phyloP scores from a whole-genome alignment of 805 yeast species.

The Myxozyma vanderwaltii region DNA sequence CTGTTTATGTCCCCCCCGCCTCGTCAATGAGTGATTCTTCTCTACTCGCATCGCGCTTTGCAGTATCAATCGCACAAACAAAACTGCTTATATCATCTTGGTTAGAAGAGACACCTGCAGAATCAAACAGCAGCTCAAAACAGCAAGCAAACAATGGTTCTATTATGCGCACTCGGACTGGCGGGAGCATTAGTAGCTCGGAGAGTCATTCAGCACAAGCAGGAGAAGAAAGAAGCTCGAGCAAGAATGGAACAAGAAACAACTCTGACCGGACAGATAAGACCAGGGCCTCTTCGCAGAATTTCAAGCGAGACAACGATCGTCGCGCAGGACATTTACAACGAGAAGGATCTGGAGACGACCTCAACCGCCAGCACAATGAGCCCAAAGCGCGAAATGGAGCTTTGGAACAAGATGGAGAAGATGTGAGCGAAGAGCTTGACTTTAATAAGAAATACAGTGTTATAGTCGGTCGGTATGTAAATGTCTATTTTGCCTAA shows the following conservation, averaged over 20 bases:
- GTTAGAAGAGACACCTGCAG: slow-evolving; percentile 22
- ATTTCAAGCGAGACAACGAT: not conserved
- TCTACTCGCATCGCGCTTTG: slow-evolving; percentile 36
- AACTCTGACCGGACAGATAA: not conserved
- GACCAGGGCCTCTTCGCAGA: not conserved
- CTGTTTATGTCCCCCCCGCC: too few species aligned
- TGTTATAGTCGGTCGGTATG: slow-evolving; percentile 24
- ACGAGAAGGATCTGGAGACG: slow-evolving; percentile 4
- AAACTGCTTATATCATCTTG: slow-evolving; percentile 36
- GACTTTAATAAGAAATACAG: slow-evolving; percentile 20
- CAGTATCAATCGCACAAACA: slow-evolving; percentile 38
- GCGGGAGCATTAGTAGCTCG: slow-evolving; percentile 3
- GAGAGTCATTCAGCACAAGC: not conserved
- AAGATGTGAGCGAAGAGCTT: slow-evolving; percentile 7
- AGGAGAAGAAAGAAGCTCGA: slow-evolving; percentile 6
- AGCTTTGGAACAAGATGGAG: slow-evolving; percentile 3
- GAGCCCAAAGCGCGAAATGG: not conserved
- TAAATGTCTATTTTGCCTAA: not conserved
- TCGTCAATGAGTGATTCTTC: slow-evolving; percentile 16
- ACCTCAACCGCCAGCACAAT: slow-evolving; percentile 2
- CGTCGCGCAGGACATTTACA: not conserved
- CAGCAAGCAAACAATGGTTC: slow-evolving; percentile 10
- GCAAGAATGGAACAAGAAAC: slow-evolving; percentile 1
- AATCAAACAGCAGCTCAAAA: not conserved
- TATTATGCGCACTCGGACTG: slow-evolving; percentile 1